Percentiles rank a stretch among this genome's conserved stretches.
These are phyloP conservation scores for Solanum hybrid DNA, from an alignment of 305 asterid species.

Conservation along the genomic window DNA sequence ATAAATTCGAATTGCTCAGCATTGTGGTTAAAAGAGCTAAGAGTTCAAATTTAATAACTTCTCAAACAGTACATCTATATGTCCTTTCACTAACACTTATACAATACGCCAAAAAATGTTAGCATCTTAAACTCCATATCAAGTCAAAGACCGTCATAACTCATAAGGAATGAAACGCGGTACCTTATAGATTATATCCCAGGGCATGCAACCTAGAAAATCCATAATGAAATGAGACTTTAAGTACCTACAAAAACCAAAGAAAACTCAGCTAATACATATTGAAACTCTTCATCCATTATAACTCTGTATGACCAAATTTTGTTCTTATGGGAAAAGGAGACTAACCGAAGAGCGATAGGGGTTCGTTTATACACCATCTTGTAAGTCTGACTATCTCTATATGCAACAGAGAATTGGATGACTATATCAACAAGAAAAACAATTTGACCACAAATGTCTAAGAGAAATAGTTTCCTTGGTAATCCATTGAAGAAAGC, in stretches of 20 bases:
- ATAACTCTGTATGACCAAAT: not conserved
- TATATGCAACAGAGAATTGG: slow-evolving; percentile 14
- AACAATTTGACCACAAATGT: slow-evolving; percentile 15
- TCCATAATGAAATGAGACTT: slow-evolving; percentile 61
- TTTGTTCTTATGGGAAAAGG: not conserved
- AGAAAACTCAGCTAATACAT: not conserved
- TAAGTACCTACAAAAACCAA: slow-evolving; percentile 44
- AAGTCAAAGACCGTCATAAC: not conserved
- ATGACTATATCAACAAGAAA: slow-evolving; percentile 10
- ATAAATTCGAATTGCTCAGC: not conserved
- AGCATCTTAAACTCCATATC: not conserved
- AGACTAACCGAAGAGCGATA: slow-evolving; percentile 11
- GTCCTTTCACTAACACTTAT: not conserved
- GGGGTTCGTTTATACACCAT: slow-evolving; percentile 11
- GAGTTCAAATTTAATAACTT: not conserved
- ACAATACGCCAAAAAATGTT: not conserved
- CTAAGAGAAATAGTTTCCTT: slow-evolving; percentile 11
- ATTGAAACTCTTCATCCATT: not conserved
- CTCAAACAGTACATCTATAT: not conserved
- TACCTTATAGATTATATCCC: slow-evolving; percentile 93
- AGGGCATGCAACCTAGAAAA: slow-evolving; percentile 74
- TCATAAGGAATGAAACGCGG: not conserved
- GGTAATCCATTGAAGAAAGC: slow-evolving; percentile 18
- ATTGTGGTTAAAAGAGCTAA: not conserved
- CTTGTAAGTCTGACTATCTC: slow-evolving; percentile 14